Percentiles rank a stretch among this genome's conserved stretches.
These are phyloP conservation scores for Nematocida major DNA, from an alignment of 371 early-diverging fungal genomes.

Conservation along the genomic window DNA sequence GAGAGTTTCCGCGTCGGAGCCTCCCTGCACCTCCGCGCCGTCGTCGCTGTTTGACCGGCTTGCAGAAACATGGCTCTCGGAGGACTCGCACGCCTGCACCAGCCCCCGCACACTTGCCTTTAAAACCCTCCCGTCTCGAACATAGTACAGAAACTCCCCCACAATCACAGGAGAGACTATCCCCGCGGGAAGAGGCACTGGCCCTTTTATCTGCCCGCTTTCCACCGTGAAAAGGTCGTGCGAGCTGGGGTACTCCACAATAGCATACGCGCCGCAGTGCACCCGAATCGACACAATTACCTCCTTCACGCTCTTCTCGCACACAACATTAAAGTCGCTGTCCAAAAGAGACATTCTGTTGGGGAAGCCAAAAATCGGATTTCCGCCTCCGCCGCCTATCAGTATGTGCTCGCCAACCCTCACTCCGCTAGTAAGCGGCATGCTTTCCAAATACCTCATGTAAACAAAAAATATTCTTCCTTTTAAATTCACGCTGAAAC, in stretches of 20 bases:
- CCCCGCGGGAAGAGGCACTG: not conserved
- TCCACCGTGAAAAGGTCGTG: constrained; percentile 8
- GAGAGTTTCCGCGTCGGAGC: too few species aligned
- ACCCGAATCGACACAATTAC: not conserved
- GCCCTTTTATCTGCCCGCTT: constrained; percentile 16
- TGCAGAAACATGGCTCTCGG: too few species aligned
- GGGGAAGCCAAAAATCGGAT: constrained; percentile 25
- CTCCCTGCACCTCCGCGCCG: too few species aligned
- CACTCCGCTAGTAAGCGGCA: not conserved
- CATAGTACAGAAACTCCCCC: not conserved
- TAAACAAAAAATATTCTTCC: not conserved
- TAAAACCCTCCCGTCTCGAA: not conserved
- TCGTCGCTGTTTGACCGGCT: too few species aligned
- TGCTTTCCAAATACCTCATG: not conserved
- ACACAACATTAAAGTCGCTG: not conserved
- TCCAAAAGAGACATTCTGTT: constrained; percentile 5
- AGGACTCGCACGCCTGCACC: too few species aligned
- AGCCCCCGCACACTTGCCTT: not conserved
- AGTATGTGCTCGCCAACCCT: not conserved
- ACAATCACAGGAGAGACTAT: not conserved
- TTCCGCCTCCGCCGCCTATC: constrained; percentile 47
- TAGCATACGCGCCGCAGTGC: not conserved
- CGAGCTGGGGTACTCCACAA: not conserved
- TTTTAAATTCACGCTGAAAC: not conserved
- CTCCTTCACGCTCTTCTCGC: not conserved